phyloP scores from a whole-genome alignment of 371 early-diverging fungal genomes.

The Saksenaea oblongispora region DNA sequence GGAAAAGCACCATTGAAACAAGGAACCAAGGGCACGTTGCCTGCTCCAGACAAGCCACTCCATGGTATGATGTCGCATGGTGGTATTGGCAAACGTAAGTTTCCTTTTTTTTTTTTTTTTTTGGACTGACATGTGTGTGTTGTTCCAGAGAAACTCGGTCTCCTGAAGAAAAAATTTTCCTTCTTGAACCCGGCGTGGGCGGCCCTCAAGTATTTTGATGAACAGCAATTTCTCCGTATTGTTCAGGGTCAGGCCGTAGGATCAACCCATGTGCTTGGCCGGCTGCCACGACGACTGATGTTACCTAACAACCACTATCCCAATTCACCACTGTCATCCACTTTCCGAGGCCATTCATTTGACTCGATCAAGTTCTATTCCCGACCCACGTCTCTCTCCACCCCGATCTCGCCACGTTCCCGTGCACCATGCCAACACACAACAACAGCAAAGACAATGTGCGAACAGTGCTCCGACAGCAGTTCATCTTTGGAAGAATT shows the following conservation, averaged over 20 bases:
- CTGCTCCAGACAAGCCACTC: conserved; percentile 37
- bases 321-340: not conserved
- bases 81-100: conserved; percentile 49
- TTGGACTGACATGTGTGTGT: no score
- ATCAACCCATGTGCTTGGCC: conserved; percentile 19
- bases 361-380: conserved; percentile 1
- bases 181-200: conserved; percentile 35
- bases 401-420: not conserved
- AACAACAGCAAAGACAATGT: not conserved
- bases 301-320: conserved; percentile 6
- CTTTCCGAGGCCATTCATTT: not conserved
- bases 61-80: conserved; percentile 47
- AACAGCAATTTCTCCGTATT: conserved; percentile 26
- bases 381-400: not conserved
- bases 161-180: conserved; percentile 24
- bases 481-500: conserved; percentile 11
- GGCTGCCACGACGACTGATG: conserved; percentile 17
- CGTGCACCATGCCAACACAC: not conserved
- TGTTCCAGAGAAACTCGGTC: conserved; percentile 26
- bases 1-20: conserved; percentile 44
- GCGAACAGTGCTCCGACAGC: conserved; percentile 9
- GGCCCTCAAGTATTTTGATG: conserved; percentile 35
- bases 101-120: conserved; percentile 1
- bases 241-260: conserved; percentile 24
- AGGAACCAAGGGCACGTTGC: conserved; percentile 38